phyloP scores from a whole-genome alignment of 1,284 basidiomycete species.

The Sporisorium scitamineum region DNA sequence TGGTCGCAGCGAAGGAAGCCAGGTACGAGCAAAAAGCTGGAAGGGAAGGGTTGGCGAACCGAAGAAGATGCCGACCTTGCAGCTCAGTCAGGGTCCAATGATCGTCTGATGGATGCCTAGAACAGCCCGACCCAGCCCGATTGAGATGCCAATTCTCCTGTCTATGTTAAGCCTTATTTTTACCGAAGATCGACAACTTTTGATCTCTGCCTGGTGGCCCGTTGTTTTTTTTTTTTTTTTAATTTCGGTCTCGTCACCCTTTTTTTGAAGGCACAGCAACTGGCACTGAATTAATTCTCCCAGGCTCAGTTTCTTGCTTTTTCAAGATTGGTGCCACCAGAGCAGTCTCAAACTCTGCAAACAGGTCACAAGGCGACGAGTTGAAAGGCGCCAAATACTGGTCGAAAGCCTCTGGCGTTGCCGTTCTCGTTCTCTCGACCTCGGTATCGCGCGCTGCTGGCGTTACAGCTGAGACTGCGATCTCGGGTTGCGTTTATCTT shows the following conservation, averaged over 20 bases:
- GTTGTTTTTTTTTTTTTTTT: conserved; percentile 7
- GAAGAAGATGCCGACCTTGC: not conserved
- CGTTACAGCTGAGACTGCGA: not conserved
- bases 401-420: too few species aligned
- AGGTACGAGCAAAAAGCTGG: not conserved
- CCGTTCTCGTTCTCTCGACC: not conserved
- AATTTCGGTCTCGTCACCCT: conserved; percentile 8
- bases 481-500: conserved; percentile 3
- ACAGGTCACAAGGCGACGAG: not conserved
- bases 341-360: not conserved
- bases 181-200: conserved; percentile 1
- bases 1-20: not conserved
- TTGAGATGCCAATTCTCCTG: not conserved
- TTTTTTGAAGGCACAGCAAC: conserved; percentile 5
- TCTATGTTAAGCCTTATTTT: not conserved
- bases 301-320: not conserved
- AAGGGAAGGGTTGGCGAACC: not conserved
- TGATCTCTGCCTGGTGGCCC: conserved; percentile 26
- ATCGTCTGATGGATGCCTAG: not conserved
- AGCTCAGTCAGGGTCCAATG: conserved; percentile 18
- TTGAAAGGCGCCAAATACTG: too few species aligned
- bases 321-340: not conserved
- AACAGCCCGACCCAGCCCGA: too few species aligned
- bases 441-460: conserved; percentile 2
- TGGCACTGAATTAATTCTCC: conserved; percentile 25